Conservation (phyloP, 2,329 filamentous ascomycete species). For the Furcasterigmium sp. region DNA sequence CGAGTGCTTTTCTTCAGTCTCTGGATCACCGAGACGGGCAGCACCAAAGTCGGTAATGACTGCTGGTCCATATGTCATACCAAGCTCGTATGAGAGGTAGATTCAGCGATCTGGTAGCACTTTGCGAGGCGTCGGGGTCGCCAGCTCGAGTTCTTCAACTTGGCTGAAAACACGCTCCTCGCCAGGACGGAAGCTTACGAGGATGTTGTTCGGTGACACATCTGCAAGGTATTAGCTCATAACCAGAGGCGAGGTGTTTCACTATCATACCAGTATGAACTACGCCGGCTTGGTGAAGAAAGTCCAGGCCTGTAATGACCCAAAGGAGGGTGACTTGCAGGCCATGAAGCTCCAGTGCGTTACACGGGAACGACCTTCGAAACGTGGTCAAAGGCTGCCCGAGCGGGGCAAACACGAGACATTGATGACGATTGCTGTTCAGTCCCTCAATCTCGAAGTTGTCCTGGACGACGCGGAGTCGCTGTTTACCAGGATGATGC, state of each 20-base stretch:
- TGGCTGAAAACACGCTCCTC: slow-evolving; percentile 29
- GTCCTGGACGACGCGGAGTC: no score
- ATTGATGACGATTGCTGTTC: no score
- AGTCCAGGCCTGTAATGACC: slow-evolving; percentile 38
- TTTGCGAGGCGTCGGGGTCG: slow-evolving; percentile 35
- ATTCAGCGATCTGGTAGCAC: slow-evolving; percentile 30
- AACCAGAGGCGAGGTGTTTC: neutral
- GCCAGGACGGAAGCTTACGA: slow-evolving; percentile 30
- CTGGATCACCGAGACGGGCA: slow-evolving; percentile 27
- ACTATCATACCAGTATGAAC: slow-evolving; percentile 26
- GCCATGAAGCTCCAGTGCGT: slow-evolving; percentile 24
- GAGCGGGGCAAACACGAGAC: no score
- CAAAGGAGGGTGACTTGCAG: slow-evolving; percentile 27
- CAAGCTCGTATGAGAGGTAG: slow-evolving; percentile 34
- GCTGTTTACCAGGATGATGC: slow-evolving; percentile 27
- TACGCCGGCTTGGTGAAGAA: slow-evolving; percentile 37
- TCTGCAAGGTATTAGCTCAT: slow-evolving; percentile 17
- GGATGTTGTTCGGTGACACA: slow-evolving; percentile 26
- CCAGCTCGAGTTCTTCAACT: slow-evolving; percentile 33
- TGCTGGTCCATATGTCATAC: slow-evolving; percentile 21
- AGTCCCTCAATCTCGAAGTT: no score
- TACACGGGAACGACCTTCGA: no score
- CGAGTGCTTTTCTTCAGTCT: no score
- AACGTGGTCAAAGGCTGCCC: no score
- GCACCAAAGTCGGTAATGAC: slow-evolving; percentile 46